A percentile compares a stretch with the other conserved stretches of the same genome.
Evolutionary conservation across 2,329 filamentous ascomycete species (phyloP).

Genomic region (Penicillium corylophilum): DNA sequence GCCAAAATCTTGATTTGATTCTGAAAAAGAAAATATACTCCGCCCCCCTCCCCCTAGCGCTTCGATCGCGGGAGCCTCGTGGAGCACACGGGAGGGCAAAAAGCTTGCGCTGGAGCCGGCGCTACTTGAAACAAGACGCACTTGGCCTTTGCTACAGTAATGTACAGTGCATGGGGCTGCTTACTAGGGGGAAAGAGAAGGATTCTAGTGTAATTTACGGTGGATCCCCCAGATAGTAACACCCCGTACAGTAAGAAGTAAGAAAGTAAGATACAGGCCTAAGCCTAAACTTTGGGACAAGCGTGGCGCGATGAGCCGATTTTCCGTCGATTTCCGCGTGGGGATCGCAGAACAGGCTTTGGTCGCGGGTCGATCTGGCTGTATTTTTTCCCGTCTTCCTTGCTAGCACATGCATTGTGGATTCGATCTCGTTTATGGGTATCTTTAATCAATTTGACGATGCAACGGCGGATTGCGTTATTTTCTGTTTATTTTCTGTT

Average conservation of each 20-base stretch:
- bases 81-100: background rate
- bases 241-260: background rate
- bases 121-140: slow-evolving; percentile 7
- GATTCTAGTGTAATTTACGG: background rate
- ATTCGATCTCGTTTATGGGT: background rate
- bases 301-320: background rate
- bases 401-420: background rate
- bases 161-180: no score
- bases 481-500: background rate
- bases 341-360: background rate
- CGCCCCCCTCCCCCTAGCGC: background rate
- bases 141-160: no score
- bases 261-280: background rate
- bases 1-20: slow-evolving; percentile 21
- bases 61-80: background rate
- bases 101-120: slow-evolving; percentile 1
- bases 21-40: background rate
- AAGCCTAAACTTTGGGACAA: background rate
- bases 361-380: background rate
- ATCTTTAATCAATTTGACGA: background rate
- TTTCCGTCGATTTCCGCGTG: background rate
- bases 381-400: background rate
- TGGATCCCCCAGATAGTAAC: background rate
- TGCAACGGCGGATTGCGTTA: background rate
- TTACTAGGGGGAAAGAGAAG: no score